Conservation (phyloP, 768 basidiomycete species). For the Tricholoma flavovirens region DNA sequence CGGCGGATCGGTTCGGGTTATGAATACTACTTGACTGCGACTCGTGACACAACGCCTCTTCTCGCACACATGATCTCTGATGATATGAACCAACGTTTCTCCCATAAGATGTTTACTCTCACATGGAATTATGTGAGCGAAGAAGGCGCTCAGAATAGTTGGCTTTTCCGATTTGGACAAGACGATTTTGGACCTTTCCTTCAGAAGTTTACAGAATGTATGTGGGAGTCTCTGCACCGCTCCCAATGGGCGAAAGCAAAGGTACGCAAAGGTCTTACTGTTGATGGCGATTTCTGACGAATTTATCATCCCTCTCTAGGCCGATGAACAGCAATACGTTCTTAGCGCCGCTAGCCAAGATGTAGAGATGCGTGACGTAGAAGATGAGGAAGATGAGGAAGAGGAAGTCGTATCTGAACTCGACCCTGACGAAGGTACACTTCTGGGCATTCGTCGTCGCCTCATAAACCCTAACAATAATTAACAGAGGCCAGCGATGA, state of each 20-base stretch:
- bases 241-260: constrained; percentile 76
- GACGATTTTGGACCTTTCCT: constrained; percentile 59
- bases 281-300: neutral
- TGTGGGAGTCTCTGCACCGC: constrained; percentile 80
- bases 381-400: constrained; percentile 73
- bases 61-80: constrained; percentile 59
- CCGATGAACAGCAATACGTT: constrained; percentile 86
- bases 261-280: constrained; percentile 32
- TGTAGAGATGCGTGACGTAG: constrained; percentile 80
- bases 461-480: constrained; percentile 3
- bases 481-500: constrained; percentile 37
- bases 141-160: constrained; percentile 58
- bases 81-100: constrained; percentile 70
- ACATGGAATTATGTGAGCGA: constrained; percentile 81
- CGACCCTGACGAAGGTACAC: constrained; percentile 55
- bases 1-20: constrained; percentile 39
- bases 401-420: constrained; percentile 69
- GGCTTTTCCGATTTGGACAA: constrained; percentile 71
- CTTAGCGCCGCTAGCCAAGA: constrained; percentile 76
- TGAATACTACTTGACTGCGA: constrained; percentile 55
- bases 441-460: neutral
- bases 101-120: constrained; percentile 57
- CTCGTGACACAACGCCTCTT: constrained; percentile 40
- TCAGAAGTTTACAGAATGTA: constrained; percentile 54
- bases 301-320: constrained; percentile 29